These are phyloP conservation scores for Hypoxylon sp. DNA, from an alignment of 2,329 filamentous ascomycete species.

Conservation along the genomic window DNA sequence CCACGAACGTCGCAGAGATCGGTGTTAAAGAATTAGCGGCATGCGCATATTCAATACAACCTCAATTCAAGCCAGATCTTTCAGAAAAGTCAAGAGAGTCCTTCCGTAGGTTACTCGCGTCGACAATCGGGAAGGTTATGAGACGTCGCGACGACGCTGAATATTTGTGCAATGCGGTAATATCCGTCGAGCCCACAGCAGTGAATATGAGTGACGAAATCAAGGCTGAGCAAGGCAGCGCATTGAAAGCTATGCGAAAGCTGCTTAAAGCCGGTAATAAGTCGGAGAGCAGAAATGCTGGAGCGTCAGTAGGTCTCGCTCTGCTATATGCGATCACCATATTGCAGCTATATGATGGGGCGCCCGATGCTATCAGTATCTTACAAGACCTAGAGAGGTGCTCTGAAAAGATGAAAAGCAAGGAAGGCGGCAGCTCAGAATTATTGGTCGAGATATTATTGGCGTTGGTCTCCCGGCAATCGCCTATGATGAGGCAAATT, in stretches of 20 bases:
- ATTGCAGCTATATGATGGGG: conserved; percentile 89
- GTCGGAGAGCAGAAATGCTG: conserved; percentile 54
- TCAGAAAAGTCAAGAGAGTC: conserved; percentile 66
- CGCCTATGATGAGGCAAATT: conserved; percentile 84
- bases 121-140: conserved; percentile 69
- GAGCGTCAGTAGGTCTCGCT: conserved; percentile 72
- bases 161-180: conserved; percentile 65
- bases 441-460: conserved; percentile 88
- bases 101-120: conserved; percentile 67
- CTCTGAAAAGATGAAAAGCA: conserved; percentile 72
- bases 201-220: conserved; percentile 68
- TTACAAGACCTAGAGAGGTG: conserved; percentile 84
- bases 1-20: conserved; percentile 54
- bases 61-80: conserved; percentile 57
- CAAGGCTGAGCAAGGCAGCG: conserved; percentile 64
- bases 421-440: conserved; percentile 71
- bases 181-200: conserved; percentile 64
- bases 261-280: conserved; percentile 58
- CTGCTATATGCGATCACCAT: conserved; percentile 87
- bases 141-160: conserved; percentile 64
- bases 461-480: conserved; percentile 89
- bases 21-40: conserved; percentile 66
- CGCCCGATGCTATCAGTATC: conserved; percentile 84
- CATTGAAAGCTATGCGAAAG: conserved; percentile 64
- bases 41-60: conserved; percentile 65